Evolutionary conservation across 805 yeast genomes (phyloP).

Genomic region (Yarrowia sp.): DNA sequence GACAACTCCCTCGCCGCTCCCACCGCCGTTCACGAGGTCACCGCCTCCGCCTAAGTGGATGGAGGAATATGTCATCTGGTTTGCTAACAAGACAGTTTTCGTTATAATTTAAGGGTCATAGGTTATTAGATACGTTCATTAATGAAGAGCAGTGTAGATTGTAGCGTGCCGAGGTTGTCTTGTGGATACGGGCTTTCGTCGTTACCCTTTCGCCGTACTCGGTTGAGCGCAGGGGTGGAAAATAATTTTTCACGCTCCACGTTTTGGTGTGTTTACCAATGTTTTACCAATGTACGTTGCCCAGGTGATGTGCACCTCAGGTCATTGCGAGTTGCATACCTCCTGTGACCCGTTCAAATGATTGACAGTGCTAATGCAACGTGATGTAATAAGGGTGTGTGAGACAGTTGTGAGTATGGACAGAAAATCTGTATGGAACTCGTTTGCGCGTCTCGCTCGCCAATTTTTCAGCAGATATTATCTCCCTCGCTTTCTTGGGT

Average conservation of each 20-base stretch:
- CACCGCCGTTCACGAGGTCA: slow-evolving; percentile 36
- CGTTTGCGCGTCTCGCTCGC: too few relatives aligned
- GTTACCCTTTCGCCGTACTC: too few relatives aligned
- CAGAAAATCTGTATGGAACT: too few relatives aligned
- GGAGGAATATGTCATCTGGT: slow-evolving; percentile 14
- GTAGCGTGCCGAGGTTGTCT: neutral
- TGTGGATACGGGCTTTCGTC: too few relatives aligned
- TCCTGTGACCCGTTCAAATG: slow-evolving; percentile 12
- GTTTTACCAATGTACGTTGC: slow-evolving; percentile 20
- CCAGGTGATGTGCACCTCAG: slow-evolving; percentile 24
- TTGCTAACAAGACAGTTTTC: slow-evolving; percentile 39
- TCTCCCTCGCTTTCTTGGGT: too few relatives aligned
- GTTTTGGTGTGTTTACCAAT: too few relatives aligned
- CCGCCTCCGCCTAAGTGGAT: slow-evolving; percentile 35
- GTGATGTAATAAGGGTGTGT: neutral
- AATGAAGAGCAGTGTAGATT: neutral
- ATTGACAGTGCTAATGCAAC: slow-evolving; percentile 34
- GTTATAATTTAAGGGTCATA: slow-evolving; percentile 32
- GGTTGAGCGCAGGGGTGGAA: neutral
- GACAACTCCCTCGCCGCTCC: slow-evolving; percentile 39
- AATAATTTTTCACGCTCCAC: neutral
- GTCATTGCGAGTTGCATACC: slow-evolving; percentile 33
- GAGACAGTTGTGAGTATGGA: too few relatives aligned
- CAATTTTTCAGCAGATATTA: too few relatives aligned
- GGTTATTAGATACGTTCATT: slow-evolving; percentile 39